Percentiles rank a stretch among this genome's conserved stretches.
Conservation (phyloP, 805 yeast species). For the Wickerhamiella sorbophila region DNA sequence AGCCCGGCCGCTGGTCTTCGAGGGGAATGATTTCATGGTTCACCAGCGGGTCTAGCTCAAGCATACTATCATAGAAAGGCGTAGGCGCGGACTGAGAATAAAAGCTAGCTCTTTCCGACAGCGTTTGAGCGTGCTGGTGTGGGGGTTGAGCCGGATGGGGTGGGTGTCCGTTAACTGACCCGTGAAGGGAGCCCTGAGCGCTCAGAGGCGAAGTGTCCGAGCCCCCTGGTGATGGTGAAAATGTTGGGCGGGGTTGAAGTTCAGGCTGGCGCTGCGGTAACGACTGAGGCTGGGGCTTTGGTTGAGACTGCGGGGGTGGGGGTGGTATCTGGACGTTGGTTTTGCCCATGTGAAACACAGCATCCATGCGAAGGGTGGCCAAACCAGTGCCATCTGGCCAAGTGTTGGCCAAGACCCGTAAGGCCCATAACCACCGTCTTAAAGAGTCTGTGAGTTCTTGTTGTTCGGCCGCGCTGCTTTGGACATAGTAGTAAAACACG, state of each 20-base stretch:
- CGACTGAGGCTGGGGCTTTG: not conserved
- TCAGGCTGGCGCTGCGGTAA: not conserved
- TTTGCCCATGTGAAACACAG: slow-evolving; percentile 23
- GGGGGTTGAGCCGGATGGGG: not conserved
- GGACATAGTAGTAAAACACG: slow-evolving; percentile 23
- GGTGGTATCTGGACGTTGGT: slow-evolving; percentile 6
- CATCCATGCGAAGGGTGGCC: slow-evolving; percentile 23
- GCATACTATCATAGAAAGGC: not conserved
- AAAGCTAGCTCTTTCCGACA: not conserved
- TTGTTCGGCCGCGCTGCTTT: slow-evolving; percentile 19
- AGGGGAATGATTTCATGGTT: slow-evolving; percentile 7
- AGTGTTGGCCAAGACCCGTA: slow-evolving; percentile 22
- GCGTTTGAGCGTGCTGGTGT: not conserved
- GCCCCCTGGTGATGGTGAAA: too few species aligned
- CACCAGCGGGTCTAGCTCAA: not conserved
- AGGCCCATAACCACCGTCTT: slow-evolving; percentile 23
- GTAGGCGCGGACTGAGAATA: not conserved
- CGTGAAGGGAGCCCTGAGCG: not conserved
- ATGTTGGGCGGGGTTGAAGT: not conserved
- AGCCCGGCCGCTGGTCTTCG: slow-evolving; percentile 4
- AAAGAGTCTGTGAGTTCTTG: slow-evolving; percentile 18
- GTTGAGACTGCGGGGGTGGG: not conserved
- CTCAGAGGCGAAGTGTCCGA: not conserved
- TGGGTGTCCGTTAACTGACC: not conserved
- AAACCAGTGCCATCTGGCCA: slow-evolving; percentile 28